A percentile compares a stretch with the other conserved stretches of the same genome.
Conservation (phyloP, 768 basidiomycete species). For the Flagelloscypha sp. region DNA sequence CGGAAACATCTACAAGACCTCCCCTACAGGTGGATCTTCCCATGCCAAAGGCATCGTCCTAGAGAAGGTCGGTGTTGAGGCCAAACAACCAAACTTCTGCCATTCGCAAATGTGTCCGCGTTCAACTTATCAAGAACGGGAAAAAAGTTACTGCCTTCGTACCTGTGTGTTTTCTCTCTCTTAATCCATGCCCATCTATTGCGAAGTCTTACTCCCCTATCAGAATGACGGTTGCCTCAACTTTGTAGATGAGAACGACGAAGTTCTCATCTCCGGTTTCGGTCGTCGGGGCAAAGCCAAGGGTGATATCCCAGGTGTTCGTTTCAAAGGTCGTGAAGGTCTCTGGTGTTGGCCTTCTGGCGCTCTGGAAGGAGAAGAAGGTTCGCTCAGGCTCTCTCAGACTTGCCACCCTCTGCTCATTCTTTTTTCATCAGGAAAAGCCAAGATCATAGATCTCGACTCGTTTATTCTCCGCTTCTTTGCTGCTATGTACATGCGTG, state of each 20-base stretch:
- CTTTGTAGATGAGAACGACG: slow-evolving; percentile 99
- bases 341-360: slow-evolving; percentile 96
- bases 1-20: slow-evolving; percentile 99
- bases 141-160: slow-evolving; percentile 99
- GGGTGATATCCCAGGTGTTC: slow-evolving; percentile 99
- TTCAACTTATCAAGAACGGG: slow-evolving; percentile 99
- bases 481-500: no score
- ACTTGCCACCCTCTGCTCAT: neutral
- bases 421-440: slow-evolving; percentile 48
- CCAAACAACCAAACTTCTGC: slow-evolving; percentile 99
- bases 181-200: slow-evolving; percentile 1
- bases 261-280: slow-evolving; percentile 99
- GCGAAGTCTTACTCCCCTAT: neutral
- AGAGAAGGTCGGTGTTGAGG: slow-evolving; percentile 99
- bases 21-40: slow-evolving; percentile 97
- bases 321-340: slow-evolving; percentile 99
- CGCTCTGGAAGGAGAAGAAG: slow-evolving; percentile 99
- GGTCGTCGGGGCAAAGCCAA: slow-evolving; percentile 99
- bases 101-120: slow-evolving; percentile 99
- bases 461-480: no score
- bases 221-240: slow-evolving; percentile 96
- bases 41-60: slow-evolving; percentile 99
- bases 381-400: slow-evolving; percentile 30
- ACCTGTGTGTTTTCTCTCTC: slow-evolving; percentile 51
- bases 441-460: slow-evolving; percentile 56